Base-by-base conservation (phyloP, 352 stramenopile species). In the Pythium volutum region DNA sequence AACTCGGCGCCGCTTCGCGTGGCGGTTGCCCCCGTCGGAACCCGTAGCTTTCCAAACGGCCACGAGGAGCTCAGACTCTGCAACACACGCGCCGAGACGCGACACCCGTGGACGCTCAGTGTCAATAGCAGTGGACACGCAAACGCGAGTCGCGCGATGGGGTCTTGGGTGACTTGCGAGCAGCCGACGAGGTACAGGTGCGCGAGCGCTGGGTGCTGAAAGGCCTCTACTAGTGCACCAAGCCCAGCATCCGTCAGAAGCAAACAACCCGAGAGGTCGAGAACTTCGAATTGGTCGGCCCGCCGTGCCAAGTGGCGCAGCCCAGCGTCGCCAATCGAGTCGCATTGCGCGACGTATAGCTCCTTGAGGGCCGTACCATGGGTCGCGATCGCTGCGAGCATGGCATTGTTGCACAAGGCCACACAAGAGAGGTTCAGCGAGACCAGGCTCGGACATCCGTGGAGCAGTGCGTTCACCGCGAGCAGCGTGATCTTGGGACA, bases 401-500 rank as follows among this genome's bases (percentile, higher is more conserved):
- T 84, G 3, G 76, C 71, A 62, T 91, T 86, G 71, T 79, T 79
- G 53, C 79, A 90, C 31, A 71, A 69, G 31, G 67, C 26, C 7
- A 90, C 75, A 3, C 77, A 73, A 0, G 79, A 81, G 0, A 91
- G 55, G 58, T 90, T 83, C 26, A 93, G 70, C 14, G 70, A 60
- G 2, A 53, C 57, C 6, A 93, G 67, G 1, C 26, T 36, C 3
- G 66, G 70, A 53, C 79, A 93, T 3, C 77, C 75, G 8, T 86
- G 69, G 15, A 89, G 66, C 22, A 98, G 63, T 0, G 70, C 70
- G 4, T 67, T 72, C 25, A 97, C 69, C 0, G 86, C 91, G 11
- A 65, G 49, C 3, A 91, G 52, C 29, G 88, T 96, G 47, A 98
- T 65, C 11, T 89, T 84, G 6, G 81, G 77, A 64, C 93, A 98